Evolutionary conservation across 805 yeast species (phyloP), one percentile per base, ranked within the genome.

Genomic region (Suhomyces pyralidae): DNA sequence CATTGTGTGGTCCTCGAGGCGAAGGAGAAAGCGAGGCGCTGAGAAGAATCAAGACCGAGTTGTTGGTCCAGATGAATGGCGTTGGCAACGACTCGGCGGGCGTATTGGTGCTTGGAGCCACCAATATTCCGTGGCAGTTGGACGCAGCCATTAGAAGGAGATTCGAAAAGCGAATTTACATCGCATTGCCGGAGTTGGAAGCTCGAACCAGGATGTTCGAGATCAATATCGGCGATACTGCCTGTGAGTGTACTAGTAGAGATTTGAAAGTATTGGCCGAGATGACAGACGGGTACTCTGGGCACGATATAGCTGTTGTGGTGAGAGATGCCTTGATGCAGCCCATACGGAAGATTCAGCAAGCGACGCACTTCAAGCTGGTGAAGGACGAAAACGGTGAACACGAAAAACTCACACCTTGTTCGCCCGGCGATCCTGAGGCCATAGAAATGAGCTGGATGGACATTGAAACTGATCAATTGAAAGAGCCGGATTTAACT

Each of bases 281-380:
- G 52, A 86, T 94, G 91, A 93, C 98, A 0, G 96, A 90, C 5
- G 99, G 99, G 8, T 93, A 94, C 69, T 90, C 97, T 1, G 99
- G 99, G 50, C 96, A 93, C 66, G 99, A 94, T 79, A 82, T 94
- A 42, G 93, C 97, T 0, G 97, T 94, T 32, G 96, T 91, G 9
- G 99, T 94, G 3, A 84, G 96, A 61, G 99, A 94, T 69, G 98
- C 98, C 0, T 76, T 94, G 60, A 94, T 94, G 99, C 96, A 93
- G 69, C 99, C 99, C 1, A 90, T 94, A 54, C 81, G 99, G 62
- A 91, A 90, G 66, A 90, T 94, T 57, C 98, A 93, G 70, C 86
- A 83, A 64, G 97, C 99, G 0, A 94, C 99, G 0, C 99, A 94
- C 76, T 94, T 94, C 76, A 88, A 87, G 66, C 77, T 80, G 55